Evolutionary conservation across 768 basidiomycete genomes (phyloP), one percentile per base, ranked within the genome.

Genomic region (Lactarius pseudohatsudake): DNA sequence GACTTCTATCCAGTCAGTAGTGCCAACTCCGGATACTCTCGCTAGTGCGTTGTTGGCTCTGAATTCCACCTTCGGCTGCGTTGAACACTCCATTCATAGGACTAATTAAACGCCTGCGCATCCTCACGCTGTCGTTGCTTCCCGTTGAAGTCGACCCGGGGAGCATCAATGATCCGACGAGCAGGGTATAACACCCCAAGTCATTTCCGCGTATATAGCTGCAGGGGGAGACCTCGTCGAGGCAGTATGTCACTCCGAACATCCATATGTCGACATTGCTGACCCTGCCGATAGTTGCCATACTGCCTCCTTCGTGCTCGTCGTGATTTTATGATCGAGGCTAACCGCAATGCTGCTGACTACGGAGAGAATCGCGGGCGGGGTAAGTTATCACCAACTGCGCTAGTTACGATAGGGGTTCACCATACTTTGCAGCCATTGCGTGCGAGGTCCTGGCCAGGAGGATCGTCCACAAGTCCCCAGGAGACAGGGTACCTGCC

Each of bases 171-270:
- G 87, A 89, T 40, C 85, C 94, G 0, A 94, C 91, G 0, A 91
- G 89, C 75, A 84, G 92, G 65, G 81, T 95, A 91, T 96, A 54
- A 95, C 93, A 0, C 89, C 89, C 0, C 80, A 81, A 59, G 91
- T 96, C 55, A 84, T 98, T 65, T 79, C 80, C 47, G 86, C 94
- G 1, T 98, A 89, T 72, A 82, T 81, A 32, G 84, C 84, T 59
- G 89, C 92, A 28, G 95, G 91, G 9, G 96, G 96, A 7, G 94
- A 96, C 76, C 95, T 95, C 74, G 76, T 80, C 20, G 91, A 94
- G 73, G 91, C 92, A 30, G 92, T 95, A 88, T 57, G 38, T 41
- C 66, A 13, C 9, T 3, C 30, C 34, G 4, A 8, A 11, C 3
- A 1, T 4, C 36, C 40, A 3, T 2, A 26, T 62, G 20, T 58